These are phyloP conservation scores for Cytospora chrysosperma DNA, from an alignment of 2,329 filamentous ascomycete species.

Conservation along the genomic window DNA sequence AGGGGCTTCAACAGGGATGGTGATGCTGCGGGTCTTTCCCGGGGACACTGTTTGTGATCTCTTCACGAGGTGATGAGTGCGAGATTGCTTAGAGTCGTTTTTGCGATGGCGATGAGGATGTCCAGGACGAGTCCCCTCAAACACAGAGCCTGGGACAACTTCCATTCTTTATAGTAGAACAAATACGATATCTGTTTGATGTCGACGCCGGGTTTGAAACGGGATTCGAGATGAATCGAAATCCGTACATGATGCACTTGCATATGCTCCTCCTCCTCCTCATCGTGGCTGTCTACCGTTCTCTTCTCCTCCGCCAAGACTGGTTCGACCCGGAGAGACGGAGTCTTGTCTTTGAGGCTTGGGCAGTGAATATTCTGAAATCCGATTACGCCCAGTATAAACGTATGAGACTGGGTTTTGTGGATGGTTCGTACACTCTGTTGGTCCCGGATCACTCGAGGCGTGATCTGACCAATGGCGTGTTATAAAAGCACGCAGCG, in stretches of 20 bases:
- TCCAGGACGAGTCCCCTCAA: neutral
- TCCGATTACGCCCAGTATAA: neutral
- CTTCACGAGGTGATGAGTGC: neutral
- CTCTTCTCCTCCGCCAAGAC: neutral
- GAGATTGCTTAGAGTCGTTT: too few relatives aligned
- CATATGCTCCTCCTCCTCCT: too few relatives aligned
- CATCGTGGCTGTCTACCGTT: neutral
- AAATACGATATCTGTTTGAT: neutral
- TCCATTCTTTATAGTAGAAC: neutral
- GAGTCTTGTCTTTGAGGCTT: neutral
- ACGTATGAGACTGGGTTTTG: constrained; percentile 9
- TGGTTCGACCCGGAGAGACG: too few relatives aligned
- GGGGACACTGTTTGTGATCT: neutral
- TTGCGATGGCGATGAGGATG: neutral
- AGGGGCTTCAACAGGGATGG: too few relatives aligned
- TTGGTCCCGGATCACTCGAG: neutral
- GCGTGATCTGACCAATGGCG: neutral
- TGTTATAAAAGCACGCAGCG: constrained; percentile 9
- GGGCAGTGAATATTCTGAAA: neutral
- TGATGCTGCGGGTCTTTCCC: too few relatives aligned
- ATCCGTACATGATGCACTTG: too few relatives aligned
- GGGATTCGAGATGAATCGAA: neutral
- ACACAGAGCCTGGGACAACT: neutral
- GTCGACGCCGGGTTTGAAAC: neutral
- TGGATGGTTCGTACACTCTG: constrained; percentile 2